These are phyloP conservation scores for Tillandsia fasciculata DNA, from an alignment of 176 grass and related monocot genomes.

Conservation along the genomic window DNA sequence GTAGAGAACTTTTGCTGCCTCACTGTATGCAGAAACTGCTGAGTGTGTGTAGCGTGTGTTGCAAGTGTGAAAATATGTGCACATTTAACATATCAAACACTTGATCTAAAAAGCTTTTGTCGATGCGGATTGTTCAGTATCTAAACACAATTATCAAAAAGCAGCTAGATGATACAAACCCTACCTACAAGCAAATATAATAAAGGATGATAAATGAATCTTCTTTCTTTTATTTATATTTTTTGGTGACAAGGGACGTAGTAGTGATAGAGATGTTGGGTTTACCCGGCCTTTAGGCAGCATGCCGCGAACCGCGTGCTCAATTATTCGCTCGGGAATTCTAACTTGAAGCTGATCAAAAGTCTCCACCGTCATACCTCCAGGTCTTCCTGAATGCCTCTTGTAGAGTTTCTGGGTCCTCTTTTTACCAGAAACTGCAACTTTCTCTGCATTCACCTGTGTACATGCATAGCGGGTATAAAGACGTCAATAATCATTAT, in stretches of 20 bases:
- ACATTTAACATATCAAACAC: too few relatives aligned
- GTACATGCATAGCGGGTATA: background rate
- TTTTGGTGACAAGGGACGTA: background rate
- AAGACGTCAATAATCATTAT: background rate
- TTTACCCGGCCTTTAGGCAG: conserved; percentile 96
- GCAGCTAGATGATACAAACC: too few relatives aligned
- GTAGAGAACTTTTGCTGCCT: too few relatives aligned
- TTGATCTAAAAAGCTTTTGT: too few relatives aligned
- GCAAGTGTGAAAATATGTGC: too few relatives aligned
- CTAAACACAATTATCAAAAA: too few relatives aligned
- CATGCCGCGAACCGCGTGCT: conserved; percentile 93
- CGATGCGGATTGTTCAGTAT: too few relatives aligned
- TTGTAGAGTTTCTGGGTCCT: conserved; percentile 83
- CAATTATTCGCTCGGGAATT: conserved; percentile 92
- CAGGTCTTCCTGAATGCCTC: conserved; percentile 90
- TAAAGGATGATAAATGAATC: too few relatives aligned
- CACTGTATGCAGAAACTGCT: too few relatives aligned
- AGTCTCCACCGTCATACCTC: conserved; percentile 91
- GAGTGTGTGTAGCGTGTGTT: too few relatives aligned
- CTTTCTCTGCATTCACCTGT: conserved; percentile 96
- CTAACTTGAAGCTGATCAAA: conserved; percentile 98
- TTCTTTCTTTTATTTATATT: background rate
- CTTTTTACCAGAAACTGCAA: conserved; percentile 94
- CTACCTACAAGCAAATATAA: too few relatives aligned
- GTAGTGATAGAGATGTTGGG: background rate